Evolutionary conservation across 2,329 filamentous ascomycete genomes (phyloP).

Genomic region (Ustulina deusta): DNA sequence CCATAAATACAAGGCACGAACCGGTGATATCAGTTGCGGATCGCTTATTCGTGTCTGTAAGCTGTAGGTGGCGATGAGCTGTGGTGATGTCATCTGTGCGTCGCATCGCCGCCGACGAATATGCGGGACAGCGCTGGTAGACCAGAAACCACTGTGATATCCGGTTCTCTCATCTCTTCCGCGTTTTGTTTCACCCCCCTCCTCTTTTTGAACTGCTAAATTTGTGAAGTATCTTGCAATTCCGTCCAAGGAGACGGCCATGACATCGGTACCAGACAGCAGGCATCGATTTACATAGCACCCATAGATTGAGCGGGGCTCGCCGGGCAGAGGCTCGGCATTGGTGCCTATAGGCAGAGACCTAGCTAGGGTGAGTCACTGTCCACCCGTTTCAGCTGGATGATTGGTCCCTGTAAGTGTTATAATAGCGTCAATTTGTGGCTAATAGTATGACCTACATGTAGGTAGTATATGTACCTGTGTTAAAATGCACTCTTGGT

Average conservation of each 20-base stretch:
- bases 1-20: not conserved
- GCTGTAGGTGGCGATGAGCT: not conserved
- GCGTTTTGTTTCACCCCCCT: not conserved
- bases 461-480: too few relatives aligned
- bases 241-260: not conserved
- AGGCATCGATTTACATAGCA: not conserved
- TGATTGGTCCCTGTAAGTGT: not conserved
- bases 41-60: not conserved
- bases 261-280: not conserved
- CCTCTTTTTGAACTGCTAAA: not conserved
- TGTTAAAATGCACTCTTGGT: too few relatives aligned
- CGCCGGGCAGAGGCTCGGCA: not conserved
- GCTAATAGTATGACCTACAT: not conserved
- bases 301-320: too few relatives aligned
- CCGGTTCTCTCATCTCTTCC: not conserved
- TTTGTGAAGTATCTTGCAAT: not conserved
- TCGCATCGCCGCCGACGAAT: slow-evolving; percentile 2
- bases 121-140: not conserved
- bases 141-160: not conserved
- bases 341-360: not conserved
- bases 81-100: slow-evolving; percentile 33
- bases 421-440: not conserved
- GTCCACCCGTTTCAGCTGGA: not conserved
- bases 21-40: not conserved
- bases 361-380: too few relatives aligned